Evolutionary conservation across 352 stramenopile genomes (phyloP).

Genomic region (Peronospora destructor): DNA sequence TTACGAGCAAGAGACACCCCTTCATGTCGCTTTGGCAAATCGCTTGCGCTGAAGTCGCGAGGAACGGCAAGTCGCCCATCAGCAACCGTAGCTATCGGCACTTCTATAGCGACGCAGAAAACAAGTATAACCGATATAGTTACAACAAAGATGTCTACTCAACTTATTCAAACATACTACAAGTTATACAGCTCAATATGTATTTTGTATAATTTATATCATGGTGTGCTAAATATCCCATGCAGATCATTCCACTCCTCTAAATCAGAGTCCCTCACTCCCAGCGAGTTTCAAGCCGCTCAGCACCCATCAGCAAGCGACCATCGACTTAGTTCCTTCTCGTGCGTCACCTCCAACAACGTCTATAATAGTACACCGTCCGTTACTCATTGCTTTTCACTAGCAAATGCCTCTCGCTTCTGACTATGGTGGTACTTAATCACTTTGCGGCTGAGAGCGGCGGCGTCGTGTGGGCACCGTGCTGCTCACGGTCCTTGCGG

Average conservation of each 20-base stretch:
- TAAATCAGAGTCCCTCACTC: too few relatives aligned
- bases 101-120: too few relatives aligned
- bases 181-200: conserved; percentile 3
- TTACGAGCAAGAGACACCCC: conserved; percentile 1
- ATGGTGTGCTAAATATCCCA: conserved; percentile 29
- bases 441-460: conserved; percentile 33
- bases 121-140: too few relatives aligned
- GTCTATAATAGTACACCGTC: neutral
- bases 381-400: neutral
- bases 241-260: conserved; percentile 1
- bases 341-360: neutral
- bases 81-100: neutral
- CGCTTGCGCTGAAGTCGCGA: conserved; percentile 7
- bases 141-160: neutral
- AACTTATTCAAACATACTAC: too few relatives aligned
- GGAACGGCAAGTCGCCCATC: conserved; percentile 3
- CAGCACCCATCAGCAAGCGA: neutral
- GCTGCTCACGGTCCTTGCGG: conserved; percentile 47
- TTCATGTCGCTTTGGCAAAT: conserved; percentile 20
- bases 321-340: neutral
- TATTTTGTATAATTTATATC: conserved; percentile 33
- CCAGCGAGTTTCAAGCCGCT: neutral
- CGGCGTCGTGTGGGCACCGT: conserved; percentile 26
- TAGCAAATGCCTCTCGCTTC: neutral
- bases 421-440: neutral